These are phyloP conservation scores for Leccinum aurantiacum DNA, from an alignment of 768 basidiomycete species.

Conservation along the genomic window DNA sequence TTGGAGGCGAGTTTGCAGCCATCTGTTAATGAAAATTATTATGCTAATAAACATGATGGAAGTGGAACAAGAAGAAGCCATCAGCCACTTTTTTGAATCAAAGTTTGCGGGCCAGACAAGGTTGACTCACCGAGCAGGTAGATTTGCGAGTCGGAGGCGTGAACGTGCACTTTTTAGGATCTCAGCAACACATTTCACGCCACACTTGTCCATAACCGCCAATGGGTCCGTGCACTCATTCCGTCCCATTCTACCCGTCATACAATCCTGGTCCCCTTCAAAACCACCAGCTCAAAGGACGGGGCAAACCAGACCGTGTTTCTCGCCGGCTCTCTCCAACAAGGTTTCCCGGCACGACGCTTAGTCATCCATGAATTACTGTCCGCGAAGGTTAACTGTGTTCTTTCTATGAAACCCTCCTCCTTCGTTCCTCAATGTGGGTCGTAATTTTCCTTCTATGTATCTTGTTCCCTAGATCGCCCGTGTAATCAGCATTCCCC, in stretches of 20 bases:
- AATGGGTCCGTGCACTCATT: conserved; percentile 31
- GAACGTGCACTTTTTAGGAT: conserved; percentile 37
- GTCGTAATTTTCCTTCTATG: not conserved
- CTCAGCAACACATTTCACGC: conserved; percentile 27
- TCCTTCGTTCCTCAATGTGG: not conserved
- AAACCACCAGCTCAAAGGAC: not conserved
- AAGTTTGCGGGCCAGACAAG: conserved; percentile 53
- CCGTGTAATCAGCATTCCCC: not conserved
- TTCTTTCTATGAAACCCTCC: not conserved
- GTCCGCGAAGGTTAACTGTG: conserved; percentile 27
- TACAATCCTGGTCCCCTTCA: not conserved
- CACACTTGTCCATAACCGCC: conserved; percentile 33
- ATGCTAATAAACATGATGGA: conserved; percentile 16
- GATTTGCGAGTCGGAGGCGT: conserved; percentile 59
- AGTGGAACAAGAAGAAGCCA: conserved; percentile 14
- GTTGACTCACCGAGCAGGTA: conserved; percentile 70
- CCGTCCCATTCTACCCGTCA: not conserved
- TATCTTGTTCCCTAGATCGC: not conserved
- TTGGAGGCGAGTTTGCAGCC: conserved; percentile 31
- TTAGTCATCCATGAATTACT: conserved; percentile 30
- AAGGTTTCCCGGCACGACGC: conserved; percentile 30
- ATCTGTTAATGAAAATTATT: conserved; percentile 12
- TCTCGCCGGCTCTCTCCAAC: conserved; percentile 1
- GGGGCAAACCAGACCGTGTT: not conserved
- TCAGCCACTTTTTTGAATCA: conserved; percentile 32